phyloP scores from a whole-genome alignment of 805 yeast genomes.

The Starmerella khaoyaiensis region DNA sequence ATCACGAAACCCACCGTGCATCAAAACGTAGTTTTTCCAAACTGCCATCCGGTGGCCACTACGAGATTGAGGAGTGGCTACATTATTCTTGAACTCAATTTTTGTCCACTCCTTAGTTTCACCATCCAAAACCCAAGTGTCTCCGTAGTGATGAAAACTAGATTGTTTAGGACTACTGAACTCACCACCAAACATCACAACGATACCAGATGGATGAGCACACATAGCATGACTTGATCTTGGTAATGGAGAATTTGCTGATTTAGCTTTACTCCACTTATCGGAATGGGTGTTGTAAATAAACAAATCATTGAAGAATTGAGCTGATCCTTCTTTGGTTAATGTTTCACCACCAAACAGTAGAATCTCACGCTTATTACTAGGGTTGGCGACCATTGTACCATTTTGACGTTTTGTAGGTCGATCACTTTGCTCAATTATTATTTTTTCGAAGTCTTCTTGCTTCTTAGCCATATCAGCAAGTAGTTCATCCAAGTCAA shows the following conservation, averaged over 20 bases:
- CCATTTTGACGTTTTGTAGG: conserved; percentile 67
- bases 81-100: conserved; percentile 47
- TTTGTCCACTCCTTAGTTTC: conserved; percentile 81
- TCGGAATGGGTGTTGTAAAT: conserved; percentile 64
- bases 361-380: conserved; percentile 62
- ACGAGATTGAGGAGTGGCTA: conserved; percentile 52
- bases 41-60: conserved; percentile 84
- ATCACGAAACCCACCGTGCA: conserved; percentile 91
- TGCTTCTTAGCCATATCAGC: conserved; percentile 71
- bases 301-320: conserved; percentile 70
- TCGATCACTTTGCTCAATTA: conserved; percentile 40
- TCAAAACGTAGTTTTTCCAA: conserved; percentile 80
- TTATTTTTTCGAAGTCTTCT: conserved; percentile 59
- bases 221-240: conserved; percentile 90
- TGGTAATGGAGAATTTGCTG: conserved; percentile 83
- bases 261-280: conserved; percentile 64
- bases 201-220: conserved; percentile 79
- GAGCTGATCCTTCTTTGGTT: conserved; percentile 33
- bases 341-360: conserved; percentile 84
- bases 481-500: conserved; percentile 73
- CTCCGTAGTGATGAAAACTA: conserved; percentile 91
- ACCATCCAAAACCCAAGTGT: conserved; percentile 86
- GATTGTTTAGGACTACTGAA: conserved; percentile 92
- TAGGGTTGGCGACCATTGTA: conserved; percentile 64
- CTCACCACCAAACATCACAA: conserved; percentile 88